These are phyloP conservation scores for Pterulicium gracile DNA, from an alignment of 1,284 basidiomycete species.

Conservation along the genomic window DNA sequence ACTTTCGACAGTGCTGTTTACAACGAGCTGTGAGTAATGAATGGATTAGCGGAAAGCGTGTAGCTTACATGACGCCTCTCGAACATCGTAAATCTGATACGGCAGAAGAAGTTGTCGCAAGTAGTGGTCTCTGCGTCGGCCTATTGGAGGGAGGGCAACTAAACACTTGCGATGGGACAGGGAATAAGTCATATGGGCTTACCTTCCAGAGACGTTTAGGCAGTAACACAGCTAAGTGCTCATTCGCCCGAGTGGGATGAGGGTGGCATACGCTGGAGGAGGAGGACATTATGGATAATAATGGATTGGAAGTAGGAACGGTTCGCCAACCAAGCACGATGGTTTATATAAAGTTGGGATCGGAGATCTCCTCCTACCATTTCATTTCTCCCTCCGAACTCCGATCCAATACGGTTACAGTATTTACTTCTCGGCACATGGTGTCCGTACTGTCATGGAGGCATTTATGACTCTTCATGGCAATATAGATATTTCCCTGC, in stretches of 20 bases:
- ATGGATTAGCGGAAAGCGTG: neutral
- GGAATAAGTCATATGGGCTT: slow-evolving; percentile 12
- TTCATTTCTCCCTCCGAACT: neutral
- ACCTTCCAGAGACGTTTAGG: slow-evolving; percentile 66
- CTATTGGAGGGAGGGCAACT: slow-evolving; percentile 21
- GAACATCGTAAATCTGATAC: slow-evolving; percentile 47
- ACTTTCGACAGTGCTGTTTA: slow-evolving; percentile 65
- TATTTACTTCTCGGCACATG: neutral
- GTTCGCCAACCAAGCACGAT: neutral
- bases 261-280: neutral
- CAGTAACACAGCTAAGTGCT: slow-evolving; percentile 69
- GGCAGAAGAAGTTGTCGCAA: slow-evolving; percentile 67
- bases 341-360: no score
- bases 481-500: no score
- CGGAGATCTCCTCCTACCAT: no score
- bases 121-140: slow-evolving; percentile 45
- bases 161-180: slow-evolving; percentile 4
- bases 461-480: no score
- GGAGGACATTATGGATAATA: neutral
- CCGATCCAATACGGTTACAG: neutral
- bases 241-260: slow-evolving; percentile 36
- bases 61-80: slow-evolving; percentile 60
- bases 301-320: neutral
- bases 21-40: slow-evolving; percentile 7
- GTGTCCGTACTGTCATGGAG: neutral